A percentile compares a stretch with the other conserved stretches of the same genome.
These are phyloP conservation scores for Mycena latifolia DNA, from an alignment of 768 basidiomycete genomes.

Conservation along the genomic window DNA sequence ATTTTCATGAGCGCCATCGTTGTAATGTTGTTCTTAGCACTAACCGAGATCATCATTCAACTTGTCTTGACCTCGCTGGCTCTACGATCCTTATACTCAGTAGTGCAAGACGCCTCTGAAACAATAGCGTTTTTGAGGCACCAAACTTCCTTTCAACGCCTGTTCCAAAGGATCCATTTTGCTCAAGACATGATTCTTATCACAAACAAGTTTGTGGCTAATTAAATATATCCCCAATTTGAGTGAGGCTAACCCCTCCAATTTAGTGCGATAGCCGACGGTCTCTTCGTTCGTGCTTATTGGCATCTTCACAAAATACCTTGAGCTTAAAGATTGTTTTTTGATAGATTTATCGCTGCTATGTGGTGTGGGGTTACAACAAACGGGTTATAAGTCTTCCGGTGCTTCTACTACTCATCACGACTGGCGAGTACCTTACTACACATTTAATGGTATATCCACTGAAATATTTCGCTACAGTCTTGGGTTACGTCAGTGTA, in stretches of 20 bases:
- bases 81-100: not conserved
- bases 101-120: not conserved
- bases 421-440: slow-evolving; percentile 5
- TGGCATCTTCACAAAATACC: not conserved
- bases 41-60: slow-evolving; percentile 3
- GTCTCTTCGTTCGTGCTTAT: slow-evolving; percentile 17
- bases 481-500: too few relatives aligned
- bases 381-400: slow-evolving; percentile 7
- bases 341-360: too few relatives aligned
- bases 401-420: not conserved
- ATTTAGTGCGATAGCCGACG: slow-evolving; percentile 14
- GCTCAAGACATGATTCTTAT: slow-evolving; percentile 9
- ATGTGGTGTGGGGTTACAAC: slow-evolving; percentile 13
- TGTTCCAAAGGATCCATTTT: not conserved
- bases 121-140: not conserved
- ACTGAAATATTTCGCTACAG: too few relatives aligned
- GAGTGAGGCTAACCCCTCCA: not conserved
- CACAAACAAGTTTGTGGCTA: slow-evolving; percentile 16
- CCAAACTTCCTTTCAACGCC: not conserved
- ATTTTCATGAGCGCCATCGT: slow-evolving; percentile 14
- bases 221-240: not conserved
- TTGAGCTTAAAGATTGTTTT: slow-evolving; percentile 4
- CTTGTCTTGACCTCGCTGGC: not conserved
- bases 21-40: slow-evolving; percentile 11
- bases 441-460: not conserved